Evolutionary conservation across 805 yeast genomes (phyloP), one percentile per base, ranked within the genome.

Genomic region (Barnettozyma siamensis): DNA sequence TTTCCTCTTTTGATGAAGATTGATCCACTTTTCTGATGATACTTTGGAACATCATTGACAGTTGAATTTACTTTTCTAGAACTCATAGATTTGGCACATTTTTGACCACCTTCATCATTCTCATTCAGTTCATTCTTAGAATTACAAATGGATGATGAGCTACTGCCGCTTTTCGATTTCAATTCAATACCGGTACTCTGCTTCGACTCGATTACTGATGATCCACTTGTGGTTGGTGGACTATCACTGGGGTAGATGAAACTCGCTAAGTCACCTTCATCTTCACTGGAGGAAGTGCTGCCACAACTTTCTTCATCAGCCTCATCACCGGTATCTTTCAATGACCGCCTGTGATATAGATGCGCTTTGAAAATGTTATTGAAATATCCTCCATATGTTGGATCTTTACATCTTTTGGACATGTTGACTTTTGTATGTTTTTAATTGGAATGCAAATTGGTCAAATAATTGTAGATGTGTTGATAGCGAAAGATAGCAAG

Each of bases 1-100:
- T 47, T 45, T 0, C 66, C 67, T 26, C 54, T 37, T 17, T 31
- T 40, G 8, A 59, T 50, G 17, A 46, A 35, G 3, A 53, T 32
- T 9, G 52, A 44, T 7, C 33, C 41, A 4, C 41, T 38, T 30
- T 41, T 41, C 7, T 19, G 19, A 37, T 37, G 23, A 18, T 33
- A 33, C 23, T 28, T 41, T 13, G 44, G 44, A 5, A 27, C n/a
- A n/a, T n/a, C n/a, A n/a, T n/a, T n/a, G n/a, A n/a, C n/a, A n/a
- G n/a, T n/a, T n/a, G n/a, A n/a, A n/a, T n/a, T n/a, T n/a, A n/a
- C n/a, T n/a, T n/a, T n/a, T n/a, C n/a, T n/a, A n/a, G n/a, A n/a
- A n/a, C n/a, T n/a, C n/a, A n/a, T n/a, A n/a, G n/a, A n/a, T n/a
- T n/a, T n/a, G n/a, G n/a, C n/a, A n/a, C n/a, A n/a, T n/a, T n/a